Conservation (phyloP, 2,329 filamentous ascomycete species). For the Aspergillus texensis region DNA sequence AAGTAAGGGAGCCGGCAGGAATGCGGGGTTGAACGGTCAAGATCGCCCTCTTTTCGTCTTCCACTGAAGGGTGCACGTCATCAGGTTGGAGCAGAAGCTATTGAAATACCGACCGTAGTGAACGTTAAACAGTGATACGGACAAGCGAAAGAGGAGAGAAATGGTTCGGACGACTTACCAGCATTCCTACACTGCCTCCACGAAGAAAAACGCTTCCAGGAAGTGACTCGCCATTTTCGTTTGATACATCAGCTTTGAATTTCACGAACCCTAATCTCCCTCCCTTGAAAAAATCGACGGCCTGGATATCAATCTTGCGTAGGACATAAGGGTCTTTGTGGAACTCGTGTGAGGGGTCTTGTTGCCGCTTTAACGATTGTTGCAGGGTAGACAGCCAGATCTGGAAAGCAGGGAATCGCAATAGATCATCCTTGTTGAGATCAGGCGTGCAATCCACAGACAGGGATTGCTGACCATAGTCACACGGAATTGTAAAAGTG, state of each 20-base stretch:
- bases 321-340: conserved; percentile 55
- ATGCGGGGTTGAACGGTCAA: conserved; percentile 61
- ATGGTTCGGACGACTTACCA: conserved; percentile 42
- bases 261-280: conserved; percentile 60
- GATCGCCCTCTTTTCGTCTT: conserved; percentile 52
- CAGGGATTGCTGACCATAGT: conserved; percentile 36
- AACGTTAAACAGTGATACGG: not conserved
- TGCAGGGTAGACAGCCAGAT: conserved; percentile 57
- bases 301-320: conserved; percentile 56
- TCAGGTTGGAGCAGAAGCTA: conserved; percentile 59
- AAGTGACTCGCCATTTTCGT: conserved; percentile 53
- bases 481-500: conserved; percentile 43
- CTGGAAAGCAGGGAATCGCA: conserved; percentile 57
- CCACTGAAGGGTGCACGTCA: conserved; percentile 45
- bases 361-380: conserved; percentile 52
- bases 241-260: conserved; percentile 56
- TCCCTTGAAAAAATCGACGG: conserved; percentile 56
- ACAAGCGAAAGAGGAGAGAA: not conserved
- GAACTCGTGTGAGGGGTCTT: conserved; percentile 52
- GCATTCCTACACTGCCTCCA: conserved; percentile 60
- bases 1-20: conserved; percentile 56
- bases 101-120: not conserved
- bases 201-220: conserved; percentile 61
- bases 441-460: conserved; percentile 47
- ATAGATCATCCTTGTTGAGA: conserved; percentile 48